These are phyloP conservation scores for Starmerella ratchasimensis DNA, from an alignment of 805 yeast species.

Conservation along the genomic window DNA sequence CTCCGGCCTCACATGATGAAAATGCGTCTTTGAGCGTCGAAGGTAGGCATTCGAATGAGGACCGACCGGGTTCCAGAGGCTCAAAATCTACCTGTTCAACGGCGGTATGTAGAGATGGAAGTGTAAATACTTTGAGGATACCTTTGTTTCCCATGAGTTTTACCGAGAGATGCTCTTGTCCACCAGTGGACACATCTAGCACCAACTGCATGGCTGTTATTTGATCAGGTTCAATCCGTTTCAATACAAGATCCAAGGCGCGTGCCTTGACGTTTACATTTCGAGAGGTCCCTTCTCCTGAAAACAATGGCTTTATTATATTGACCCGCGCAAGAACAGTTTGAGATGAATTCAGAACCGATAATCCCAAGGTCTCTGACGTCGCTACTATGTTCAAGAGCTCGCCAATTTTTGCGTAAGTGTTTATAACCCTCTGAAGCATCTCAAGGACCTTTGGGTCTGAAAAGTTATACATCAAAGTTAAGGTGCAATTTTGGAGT, in stretches of 20 bases:
- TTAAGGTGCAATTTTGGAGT: too few relatives aligned
- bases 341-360: constrained; percentile 11
- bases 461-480: constrained; percentile 10
- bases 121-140: constrained; percentile 6
- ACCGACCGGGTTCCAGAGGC: background rate
- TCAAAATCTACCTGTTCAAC: constrained; percentile 5
- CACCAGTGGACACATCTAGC: constrained; percentile 5
- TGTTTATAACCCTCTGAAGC: constrained; percentile 4
- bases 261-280: constrained; percentile 12
- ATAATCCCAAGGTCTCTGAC: constrained; percentile 4
- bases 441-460: constrained; percentile 10
- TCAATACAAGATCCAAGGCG: constrained; percentile 12
- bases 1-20: constrained; percentile 15
- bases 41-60: constrained; percentile 14
- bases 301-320: constrained; percentile 6
- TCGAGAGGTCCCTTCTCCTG: constrained; percentile 4
- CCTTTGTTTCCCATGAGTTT: constrained; percentile 3
- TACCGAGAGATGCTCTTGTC: constrained; percentile 13
- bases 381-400: constrained; percentile 7
- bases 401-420: constrained; percentile 13
- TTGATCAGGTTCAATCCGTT: constrained; percentile 6
- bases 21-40: constrained; percentile 12
- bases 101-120: constrained; percentile 9
- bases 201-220: constrained; percentile 4
- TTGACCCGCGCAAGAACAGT: constrained; percentile 7